Base-by-base conservation (phyloP, 2,329 filamentous ascomycete genomes). In the Teratosphaeria gauchensis region DNA sequence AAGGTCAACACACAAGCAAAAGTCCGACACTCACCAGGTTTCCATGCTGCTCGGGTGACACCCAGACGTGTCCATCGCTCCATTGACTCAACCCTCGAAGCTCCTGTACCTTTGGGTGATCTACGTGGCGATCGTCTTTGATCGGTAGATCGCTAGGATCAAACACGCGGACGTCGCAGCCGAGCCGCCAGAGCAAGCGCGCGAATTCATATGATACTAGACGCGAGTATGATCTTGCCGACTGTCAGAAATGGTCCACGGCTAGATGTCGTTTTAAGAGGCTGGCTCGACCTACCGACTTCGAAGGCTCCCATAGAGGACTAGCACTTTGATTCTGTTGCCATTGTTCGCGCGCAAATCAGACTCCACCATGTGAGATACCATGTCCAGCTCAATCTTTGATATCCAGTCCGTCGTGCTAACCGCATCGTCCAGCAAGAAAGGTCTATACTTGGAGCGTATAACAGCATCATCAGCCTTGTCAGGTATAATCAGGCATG, bases 31-130 rank as follows among this genome's bases (percentile, higher is more conserved):
- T 64, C 58, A 82, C 81, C 48, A 87, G 64, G 62, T 83, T 86
- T 0, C 85, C 85, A 62, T 88, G 84, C 71, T 87, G 84, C 66
- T 88, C 85, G 0, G 84, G 84, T 8, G 80, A 82, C 9, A 84
- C 73, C 85, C 84, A 87, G 16, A 87, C 65, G 64, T 87, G 85
- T 0, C 84, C 85, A 64, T 88, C 84, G 57, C 82, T 85, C 85
- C 84, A 88, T 11, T 70, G 73, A 62, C 81, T 84, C 0, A 88
- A 75, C 7, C 79, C 75, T 3, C 84, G 77, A 5, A 87, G 75
- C 66, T 87, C 85, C 62, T 83, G 82, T 0, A 88, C 84, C 61
- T 84, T 85, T 0, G 76, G 73, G 63, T 87, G 84, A 3, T 66
- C 68, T 58, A 81, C 78, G n/a, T 82, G 78, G 1, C 77, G 74